Conservation (phyloP, 2,329 filamentous ascomycete genomes). For the Onygenales sp. region DNA sequence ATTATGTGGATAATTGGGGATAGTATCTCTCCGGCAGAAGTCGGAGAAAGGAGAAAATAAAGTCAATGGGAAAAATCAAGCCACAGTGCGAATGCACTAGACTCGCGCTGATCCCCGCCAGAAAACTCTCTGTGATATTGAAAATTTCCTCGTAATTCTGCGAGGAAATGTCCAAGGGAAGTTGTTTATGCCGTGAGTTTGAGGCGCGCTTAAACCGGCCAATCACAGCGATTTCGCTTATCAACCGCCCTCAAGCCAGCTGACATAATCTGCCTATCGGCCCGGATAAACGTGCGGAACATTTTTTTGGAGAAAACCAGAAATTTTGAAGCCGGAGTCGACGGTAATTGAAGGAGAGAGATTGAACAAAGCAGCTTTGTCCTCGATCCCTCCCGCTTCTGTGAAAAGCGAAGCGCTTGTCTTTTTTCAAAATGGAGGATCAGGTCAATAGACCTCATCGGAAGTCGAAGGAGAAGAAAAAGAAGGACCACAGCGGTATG, state of each 20-base stretch:
- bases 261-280: background rate
- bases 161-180: background rate
- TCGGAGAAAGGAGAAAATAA: too few relatives aligned
- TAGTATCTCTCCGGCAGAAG: too few relatives aligned
- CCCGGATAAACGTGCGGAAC: background rate
- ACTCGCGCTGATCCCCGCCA: too few relatives aligned
- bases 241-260: background rate
- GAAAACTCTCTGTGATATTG: too few relatives aligned
- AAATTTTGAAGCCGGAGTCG: background rate
- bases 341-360: background rate
- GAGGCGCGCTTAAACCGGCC: background rate
- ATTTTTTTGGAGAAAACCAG: background rate
- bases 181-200: background rate
- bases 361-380: slow-evolving; percentile 11
- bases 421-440: slow-evolving; percentile 55
- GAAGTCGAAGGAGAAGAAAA: slow-evolving; percentile 65
- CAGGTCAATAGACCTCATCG: slow-evolving; percentile 81
- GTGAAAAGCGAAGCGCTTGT: background rate
- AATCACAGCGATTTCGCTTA: background rate
- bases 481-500: slow-evolving; percentile 14
- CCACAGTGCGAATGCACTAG: too few relatives aligned
- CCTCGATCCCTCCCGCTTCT: slow-evolving; percentile 2
- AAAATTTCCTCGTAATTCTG: background rate
- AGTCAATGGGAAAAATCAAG: too few relatives aligned
- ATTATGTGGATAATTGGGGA: too few relatives aligned